Conservation (phyloP, 176 grass and related monocot genomes). For the Areca catechu region DNA sequence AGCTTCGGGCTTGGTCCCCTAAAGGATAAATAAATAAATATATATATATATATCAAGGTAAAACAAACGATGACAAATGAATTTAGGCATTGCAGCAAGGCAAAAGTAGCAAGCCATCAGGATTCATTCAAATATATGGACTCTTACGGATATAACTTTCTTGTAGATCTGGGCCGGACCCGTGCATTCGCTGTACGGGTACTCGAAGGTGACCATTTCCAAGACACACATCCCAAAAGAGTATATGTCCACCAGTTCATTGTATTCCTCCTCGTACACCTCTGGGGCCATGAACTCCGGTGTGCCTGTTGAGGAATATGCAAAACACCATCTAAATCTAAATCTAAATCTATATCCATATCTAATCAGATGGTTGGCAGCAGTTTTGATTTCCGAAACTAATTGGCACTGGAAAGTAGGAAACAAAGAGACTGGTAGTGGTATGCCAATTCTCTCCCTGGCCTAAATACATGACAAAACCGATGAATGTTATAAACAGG, state of each 20-base stretch:
- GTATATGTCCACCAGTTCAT: conserved; percentile 93
- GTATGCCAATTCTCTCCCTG: too few species aligned
- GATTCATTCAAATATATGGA: background rate
- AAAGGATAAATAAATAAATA: background rate
- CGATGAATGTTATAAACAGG: too few species aligned
- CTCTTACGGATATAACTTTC: conserved; percentile 90
- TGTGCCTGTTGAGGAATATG: conserved; percentile 47
- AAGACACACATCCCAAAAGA: conserved; percentile 97
- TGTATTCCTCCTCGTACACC: conserved; percentile 96
- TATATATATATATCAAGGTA: too few species aligned
- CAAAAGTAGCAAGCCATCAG: conserved; percentile 2
- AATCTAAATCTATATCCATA: background rate
- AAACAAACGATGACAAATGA: too few species aligned
- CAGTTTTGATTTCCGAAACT: too few species aligned
- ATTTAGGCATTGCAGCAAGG: too few species aligned
- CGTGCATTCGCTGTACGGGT: conserved; percentile 83
- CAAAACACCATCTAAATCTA: background rate
- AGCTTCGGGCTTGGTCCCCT: conserved; percentile 73
- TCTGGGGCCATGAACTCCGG: conserved; percentile 99
- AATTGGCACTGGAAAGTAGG: too few species aligned
- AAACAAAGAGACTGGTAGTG: too few species aligned
- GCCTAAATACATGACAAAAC: too few species aligned
- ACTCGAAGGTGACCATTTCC: conserved; percentile 96
- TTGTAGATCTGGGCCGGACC: conserved; percentile 95
- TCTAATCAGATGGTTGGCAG: conserved; percentile 5